Evolutionary conservation across 768 basidiomycete species (phyloP).

Genomic region (Termitomyces sp.): DNA sequence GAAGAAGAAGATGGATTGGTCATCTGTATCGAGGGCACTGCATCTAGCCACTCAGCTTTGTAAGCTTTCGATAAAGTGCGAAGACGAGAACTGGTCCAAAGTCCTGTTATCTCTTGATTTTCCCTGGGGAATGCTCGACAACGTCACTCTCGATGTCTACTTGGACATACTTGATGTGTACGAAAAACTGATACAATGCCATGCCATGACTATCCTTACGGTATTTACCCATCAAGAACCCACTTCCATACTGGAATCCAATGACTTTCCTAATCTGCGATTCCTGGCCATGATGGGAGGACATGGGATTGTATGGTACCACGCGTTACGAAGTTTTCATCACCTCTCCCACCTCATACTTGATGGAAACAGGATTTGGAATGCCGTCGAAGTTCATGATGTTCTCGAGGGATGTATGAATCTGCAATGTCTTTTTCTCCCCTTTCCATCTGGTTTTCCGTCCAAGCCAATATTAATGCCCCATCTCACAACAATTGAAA

Average conservation of each 20-base stretch:
- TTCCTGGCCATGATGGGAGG: too few relatives aligned
- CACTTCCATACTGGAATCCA: neutral
- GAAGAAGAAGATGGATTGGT: neutral
- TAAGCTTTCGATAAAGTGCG: neutral
- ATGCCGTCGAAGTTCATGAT: too few relatives aligned
- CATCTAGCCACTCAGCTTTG: neutral
- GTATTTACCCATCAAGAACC: neutral
- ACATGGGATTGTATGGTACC: too few relatives aligned
- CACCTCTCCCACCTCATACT: too few relatives aligned
- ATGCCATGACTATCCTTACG: neutral
- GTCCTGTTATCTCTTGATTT: neutral
- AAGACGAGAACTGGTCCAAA: neutral
- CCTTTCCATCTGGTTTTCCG: too few relatives aligned
- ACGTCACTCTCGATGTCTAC: neutral
- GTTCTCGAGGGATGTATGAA: too few relatives aligned
- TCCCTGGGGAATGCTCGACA: neutral
- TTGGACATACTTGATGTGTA: neutral
- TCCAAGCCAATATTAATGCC: too few relatives aligned
- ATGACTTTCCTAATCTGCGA: neutral
- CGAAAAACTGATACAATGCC: neutral
- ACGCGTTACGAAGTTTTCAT: too few relatives aligned
- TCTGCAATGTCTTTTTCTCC: too few relatives aligned
- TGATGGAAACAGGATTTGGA: too few relatives aligned
- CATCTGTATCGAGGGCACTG: neutral
- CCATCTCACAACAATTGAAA: too few relatives aligned